Base-by-base conservation (phyloP, 2,329 filamentous ascomycete genomes). In the Epicoccum sorghinum region DNA sequence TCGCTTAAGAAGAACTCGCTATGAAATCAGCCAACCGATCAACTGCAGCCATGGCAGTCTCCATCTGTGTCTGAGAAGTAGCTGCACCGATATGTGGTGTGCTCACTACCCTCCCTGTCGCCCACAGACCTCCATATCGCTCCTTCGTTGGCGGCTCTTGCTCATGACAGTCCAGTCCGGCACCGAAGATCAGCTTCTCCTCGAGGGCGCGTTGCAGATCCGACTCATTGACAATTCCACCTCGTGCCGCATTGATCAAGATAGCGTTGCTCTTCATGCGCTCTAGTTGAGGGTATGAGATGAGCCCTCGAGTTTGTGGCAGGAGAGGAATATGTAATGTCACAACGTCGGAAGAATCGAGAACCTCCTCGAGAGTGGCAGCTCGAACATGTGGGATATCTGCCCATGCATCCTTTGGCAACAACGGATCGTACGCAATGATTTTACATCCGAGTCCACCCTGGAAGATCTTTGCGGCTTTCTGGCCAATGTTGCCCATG, bases 41-140 rank as follows among this genome's bases (percentile, higher is more conserved):
- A 2, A 77, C 67, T 8, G 74, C 76, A 22, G 68, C 68, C 50
- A 67, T 69, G 0, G 73, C 75, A 39, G 71, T 75, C 12, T 65
- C 64, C 37, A 68, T 66, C 55, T 77, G 77, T 4, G 70, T 75
- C 47, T 73, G 65, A 4, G 59, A 61, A 2, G 80, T 82, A 0
- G 79, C 74, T 1, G 78, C 79, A 7, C 80, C 80, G 39, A 82
- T 56, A 68, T 84, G 81, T n/a, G 80, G 80, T 30, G 75, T 80
- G 22, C 80, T 67, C 1, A 82, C 72, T 47, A 84, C 61, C 50
- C 81, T 80, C 3, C 80, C 77, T 23, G 75, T 73, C 33, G 70
- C 66, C 13, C 68, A 71, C 7, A 78, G 72, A 7, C 78, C 58
- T 43, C 80, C 64, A 8, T 77, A 76, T 7, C 69, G 74, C 36